Evolutionary conservation across 139 green algal species (phyloP).

Genomic region (Zygnema circumcarinatum): DNA sequence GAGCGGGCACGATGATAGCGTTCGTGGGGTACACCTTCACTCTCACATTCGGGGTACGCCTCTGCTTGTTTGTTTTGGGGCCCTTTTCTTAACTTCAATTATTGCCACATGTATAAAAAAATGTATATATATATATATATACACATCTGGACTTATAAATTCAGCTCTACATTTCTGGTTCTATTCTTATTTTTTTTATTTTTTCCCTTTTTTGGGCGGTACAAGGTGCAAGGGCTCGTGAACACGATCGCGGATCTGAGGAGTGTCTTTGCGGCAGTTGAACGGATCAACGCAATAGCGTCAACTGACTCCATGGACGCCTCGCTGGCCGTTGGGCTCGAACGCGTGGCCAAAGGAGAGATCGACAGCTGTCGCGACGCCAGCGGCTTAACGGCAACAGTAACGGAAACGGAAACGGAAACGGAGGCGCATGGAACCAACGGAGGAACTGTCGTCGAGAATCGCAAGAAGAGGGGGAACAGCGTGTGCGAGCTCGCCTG

Average conservation of each 20-base stretch:
- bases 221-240: slow-evolving; percentile 52
- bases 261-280: slow-evolving; percentile 16
- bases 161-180: slow-evolving; percentile 3
- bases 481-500: slow-evolving; percentile 50
- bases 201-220: neutral
- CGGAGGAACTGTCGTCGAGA: neutral
- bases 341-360: neutral
- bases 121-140: slow-evolving; percentile 1
- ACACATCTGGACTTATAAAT: neutral
- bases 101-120: too few relatives aligned
- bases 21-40: slow-evolving; percentile 63
- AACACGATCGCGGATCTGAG: slow-evolving; percentile 49
- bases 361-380: slow-evolving; percentile 21
- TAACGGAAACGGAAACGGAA: too few relatives aligned
- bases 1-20: slow-evolving; percentile 43
- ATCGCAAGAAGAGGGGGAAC: neutral
- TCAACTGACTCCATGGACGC: neutral
- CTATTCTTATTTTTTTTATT: too few relatives aligned
- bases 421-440: neutral
- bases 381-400: neutral
- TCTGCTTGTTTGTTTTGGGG: too few relatives aligned
- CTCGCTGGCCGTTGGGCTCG: neutral
- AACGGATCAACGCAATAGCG: slow-evolving; percentile 50
- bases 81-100: neutral
- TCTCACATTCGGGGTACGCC: slow-evolving; percentile 56